Evolutionary conservation across 176 grass and related monocot species (phyloP), one percentile per base, ranked within the genome.

Genomic region (Musa acuminata): DNA sequence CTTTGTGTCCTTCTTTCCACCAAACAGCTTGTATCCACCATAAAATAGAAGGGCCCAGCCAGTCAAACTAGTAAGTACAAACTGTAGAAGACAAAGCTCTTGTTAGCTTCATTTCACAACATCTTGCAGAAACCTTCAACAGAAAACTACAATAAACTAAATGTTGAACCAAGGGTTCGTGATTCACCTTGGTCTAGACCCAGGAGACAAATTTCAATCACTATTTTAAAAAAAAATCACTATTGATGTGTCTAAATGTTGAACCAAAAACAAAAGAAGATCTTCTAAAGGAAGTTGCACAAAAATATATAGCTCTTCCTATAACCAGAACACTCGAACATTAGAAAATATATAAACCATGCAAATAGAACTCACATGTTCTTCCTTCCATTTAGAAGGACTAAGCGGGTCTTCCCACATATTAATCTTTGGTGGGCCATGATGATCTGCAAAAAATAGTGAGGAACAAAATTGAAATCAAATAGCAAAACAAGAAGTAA

Each of bases 381-480:
- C 89, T 64, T 91, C 89, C 83, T 91, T 87, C 89, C 89, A 91
- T 35, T 80, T 91, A 51, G 73, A 84, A 0, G 89, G 82, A 62
- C 83, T 72, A 63, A 81, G 8, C 55, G 89, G 89, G 21, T 91
- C 85, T 20, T 87, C 48, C 89, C 89, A 91, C 22, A 91, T 10
- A 72, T 85, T 78, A 53, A 91, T 77, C 73, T 82, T 91, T 1
- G 67, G 52, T 43, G 89, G 51, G 1, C 73, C 85, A 77, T 91
- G 85, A 72, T 71, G 77, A 19, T 91, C 85, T 91, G 71, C 49
- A 66, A 8, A 52, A 13, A 25, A 29, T 24, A 55, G 11, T 9
- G 51, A 84, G 14, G 71, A 1, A 62, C 2, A 74, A 75, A 24
- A 19, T 26, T 19, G 70, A 49, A 20, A 65, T 16, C 22, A 74